Evolutionary conservation across 257 asterid species (phyloP).

Genomic region (Nicotiana paniculata): DNA sequence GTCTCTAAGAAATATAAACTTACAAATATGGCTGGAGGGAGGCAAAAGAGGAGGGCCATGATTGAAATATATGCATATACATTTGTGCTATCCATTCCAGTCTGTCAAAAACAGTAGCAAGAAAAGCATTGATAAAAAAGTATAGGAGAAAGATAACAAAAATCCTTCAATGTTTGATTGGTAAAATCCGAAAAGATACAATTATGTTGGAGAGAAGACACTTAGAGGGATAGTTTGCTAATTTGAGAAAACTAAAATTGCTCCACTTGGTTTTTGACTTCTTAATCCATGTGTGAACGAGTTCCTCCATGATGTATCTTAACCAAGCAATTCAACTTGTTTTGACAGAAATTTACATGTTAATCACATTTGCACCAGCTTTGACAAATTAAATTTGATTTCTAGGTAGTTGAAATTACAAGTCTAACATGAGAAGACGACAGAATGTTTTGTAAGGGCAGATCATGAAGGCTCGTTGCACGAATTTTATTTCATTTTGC

Average conservation of each 20-base stretch:
- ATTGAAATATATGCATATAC: conserved; percentile 76
- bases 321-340: not conserved
- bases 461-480: not conserved
- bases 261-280: not conserved
- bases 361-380: not conserved
- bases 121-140: not conserved
- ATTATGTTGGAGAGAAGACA: not conserved
- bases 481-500: not conserved
- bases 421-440: not conserved
- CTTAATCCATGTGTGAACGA: not conserved
- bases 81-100: conserved; percentile 91
- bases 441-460: not conserved
- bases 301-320: not conserved
- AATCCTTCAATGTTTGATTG: not conserved
- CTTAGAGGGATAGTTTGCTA: not conserved
- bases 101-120: conserved; percentile 36
- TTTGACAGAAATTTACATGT: not conserved
- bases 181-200: too few species aligned
- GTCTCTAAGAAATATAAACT: conserved; percentile 16
- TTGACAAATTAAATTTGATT: not conserved
- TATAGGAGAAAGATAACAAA: not conserved
- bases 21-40: conserved; percentile 82
- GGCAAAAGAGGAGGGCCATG: conserved; percentile 68
- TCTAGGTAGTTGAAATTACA: not conserved
- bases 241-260: not conserved